Percentiles rank a stretch among this genome's conserved stretches.
phyloP scores from a whole-genome alignment of 345 rosid genomes.

The Ailanthus altissimus region DNA sequence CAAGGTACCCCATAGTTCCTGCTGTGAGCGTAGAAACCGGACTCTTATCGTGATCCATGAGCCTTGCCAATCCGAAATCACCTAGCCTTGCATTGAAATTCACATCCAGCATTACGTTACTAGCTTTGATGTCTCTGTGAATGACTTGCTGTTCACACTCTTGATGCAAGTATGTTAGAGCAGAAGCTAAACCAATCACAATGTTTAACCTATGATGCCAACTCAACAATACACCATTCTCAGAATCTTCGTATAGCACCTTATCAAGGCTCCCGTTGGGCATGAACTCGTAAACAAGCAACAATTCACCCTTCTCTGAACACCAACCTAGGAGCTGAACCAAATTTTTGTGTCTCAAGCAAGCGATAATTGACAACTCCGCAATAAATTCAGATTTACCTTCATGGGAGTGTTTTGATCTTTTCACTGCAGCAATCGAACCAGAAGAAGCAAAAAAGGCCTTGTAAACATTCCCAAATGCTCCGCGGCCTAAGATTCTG shows the following conservation, averaged over 20 bases:
- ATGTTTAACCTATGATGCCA: constrained; percentile 80
- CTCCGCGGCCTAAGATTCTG: constrained; percentile 79
- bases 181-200: constrained; percentile 79
- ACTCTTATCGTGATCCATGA: constrained; percentile 89
- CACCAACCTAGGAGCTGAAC: constrained; percentile 95
- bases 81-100: constrained; percentile 86
- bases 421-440: constrained; percentile 69
- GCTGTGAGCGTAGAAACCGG: constrained; percentile 95
- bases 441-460: constrained; percentile 65
- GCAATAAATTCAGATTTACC: constrained; percentile 87
- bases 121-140: constrained; percentile 87
- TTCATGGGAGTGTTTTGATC: constrained; percentile 79
- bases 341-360: constrained; percentile 94
- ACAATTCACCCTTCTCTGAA: constrained; percentile 74
- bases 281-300: constrained; percentile 96
- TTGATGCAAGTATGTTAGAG: constrained; percentile 75
- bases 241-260: constrained; percentile 64
- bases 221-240: constrained; percentile 40
- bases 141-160: constrained; percentile 97
- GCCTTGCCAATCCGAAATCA: constrained; percentile 92
- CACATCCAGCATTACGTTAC: constrained; percentile 86
- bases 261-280: constrained; percentile 87
- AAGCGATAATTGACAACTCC: constrained; percentile 78
- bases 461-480: constrained; percentile 88
- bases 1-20: constrained; percentile 96